Evolutionary conservation across 306 rosid genomes (phyloP).

Genomic region (Lathyrus tuberosus): DNA sequence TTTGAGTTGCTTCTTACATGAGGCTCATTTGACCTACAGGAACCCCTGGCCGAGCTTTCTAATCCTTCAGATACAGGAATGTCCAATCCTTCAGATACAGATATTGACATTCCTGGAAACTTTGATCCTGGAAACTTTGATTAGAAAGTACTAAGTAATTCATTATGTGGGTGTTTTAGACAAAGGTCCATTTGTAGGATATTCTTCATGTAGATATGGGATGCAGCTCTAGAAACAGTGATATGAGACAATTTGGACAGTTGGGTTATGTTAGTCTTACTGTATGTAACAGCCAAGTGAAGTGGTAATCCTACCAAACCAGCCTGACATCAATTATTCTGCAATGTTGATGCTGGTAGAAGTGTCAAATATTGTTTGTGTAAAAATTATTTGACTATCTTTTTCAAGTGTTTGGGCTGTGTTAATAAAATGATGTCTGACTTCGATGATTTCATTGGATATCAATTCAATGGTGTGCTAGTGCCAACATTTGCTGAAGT

Average conservation of each 20-base stretch:
- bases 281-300: constrained; percentile 34
- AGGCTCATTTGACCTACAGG: constrained; percentile 54
- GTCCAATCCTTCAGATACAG: constrained; percentile 78
- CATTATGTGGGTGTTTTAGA: constrained; percentile 36
- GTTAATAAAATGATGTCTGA: constrained; percentile 29
- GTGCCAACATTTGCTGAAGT: constrained; percentile 17
- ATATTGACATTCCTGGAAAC: constrained; percentile 76
- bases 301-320: constrained; percentile 35
- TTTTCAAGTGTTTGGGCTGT: constrained; percentile 40
- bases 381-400: constrained; percentile 40
- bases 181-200: constrained; percentile 36
- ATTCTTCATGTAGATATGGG: constrained; percentile 42
- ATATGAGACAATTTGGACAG: constrained; percentile 40
- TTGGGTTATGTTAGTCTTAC: constrained; percentile 27
- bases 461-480: too few relatives aligned
- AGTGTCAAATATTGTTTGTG: constrained; percentile 43
- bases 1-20: constrained; percentile 36
- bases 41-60: constrained; percentile 76
- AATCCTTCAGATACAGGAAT: constrained; percentile 73
- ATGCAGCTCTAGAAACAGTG: constrained; percentile 47
- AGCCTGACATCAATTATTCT: constrained; percentile 37
- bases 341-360: constrained; percentile 32
- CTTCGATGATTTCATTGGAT: constrained; percentile 15
- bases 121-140: constrained; percentile 80
- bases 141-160: constrained; percentile 65